Base-by-base conservation (phyloP, 495 filamentous ascomycete species). In the Xylaria castorea region DNA sequence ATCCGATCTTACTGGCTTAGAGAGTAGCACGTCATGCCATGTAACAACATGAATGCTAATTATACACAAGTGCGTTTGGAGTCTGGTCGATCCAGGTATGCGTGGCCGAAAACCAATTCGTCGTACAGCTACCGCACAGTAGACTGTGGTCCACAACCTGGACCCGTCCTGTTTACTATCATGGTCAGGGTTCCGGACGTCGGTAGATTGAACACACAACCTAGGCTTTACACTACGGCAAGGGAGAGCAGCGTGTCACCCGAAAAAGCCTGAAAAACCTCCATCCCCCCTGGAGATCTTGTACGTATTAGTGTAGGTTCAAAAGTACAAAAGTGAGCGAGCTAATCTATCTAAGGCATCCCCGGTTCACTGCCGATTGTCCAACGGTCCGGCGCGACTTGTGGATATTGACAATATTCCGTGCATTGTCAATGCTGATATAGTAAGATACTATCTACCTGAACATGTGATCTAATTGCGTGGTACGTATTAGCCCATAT, bases 271-370 rank as follows among this genome's bases (percentile, higher is more conserved):
- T 50, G 38, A 36, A 20, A 38, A 42, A n/a, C 34, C 55, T 34
- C 40, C 11, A 44, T 30, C 3, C 67, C 55, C 66, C 67, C 67
- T 70, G 67, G 67, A 42, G 67, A 70, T 70, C 67, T 48, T 70
- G 67, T 46, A 70, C 55, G 27, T 9, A 61, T 61, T 70, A n/a
- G n/a, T n/a, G n/a, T n/a, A 40, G 53, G 57, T 38, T 27, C 42
- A 27, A 32, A 11, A 60, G 61, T 64, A 64, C 5, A 16, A 32
- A 6, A 32, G 53, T 32, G 53, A 18, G 53, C 53, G 53, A 18
- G 53, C 53, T 57, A 57, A 57, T 57, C 53, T 32, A 57, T 32
- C 53, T 32, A 16, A 57, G 53, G 32, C 50, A 68, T 55, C 27
- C 40, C 32, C 65, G 48, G 53, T 40, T 70, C 48, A 50, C 48